Evolutionary conservation across 352 stramenopile species (phyloP).

Genomic region (Phytophthora brassicae): DNA sequence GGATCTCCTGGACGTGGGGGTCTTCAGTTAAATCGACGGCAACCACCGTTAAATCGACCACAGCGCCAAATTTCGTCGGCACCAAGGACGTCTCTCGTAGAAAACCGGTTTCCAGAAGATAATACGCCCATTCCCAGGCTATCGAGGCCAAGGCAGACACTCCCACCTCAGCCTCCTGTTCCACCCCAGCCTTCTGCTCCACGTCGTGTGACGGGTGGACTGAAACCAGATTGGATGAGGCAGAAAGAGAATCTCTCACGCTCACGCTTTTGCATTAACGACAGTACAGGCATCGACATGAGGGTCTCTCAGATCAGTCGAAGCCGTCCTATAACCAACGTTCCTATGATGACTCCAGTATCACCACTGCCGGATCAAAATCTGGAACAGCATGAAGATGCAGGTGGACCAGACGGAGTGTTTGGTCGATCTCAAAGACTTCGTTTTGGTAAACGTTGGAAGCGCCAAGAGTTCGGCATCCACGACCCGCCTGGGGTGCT

Average conservation of each 20-base stretch:
- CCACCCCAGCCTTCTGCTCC: constrained; percentile 5
- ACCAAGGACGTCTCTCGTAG: constrained; percentile 5
- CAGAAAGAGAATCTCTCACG: constrained; percentile 58
- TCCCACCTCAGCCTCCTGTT: constrained; percentile 7
- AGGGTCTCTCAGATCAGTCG: constrained; percentile 45
- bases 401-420: constrained; percentile 50
- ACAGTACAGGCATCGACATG: constrained; percentile 50
- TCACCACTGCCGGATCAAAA: constrained; percentile 9
- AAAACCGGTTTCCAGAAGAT: constrained; percentile 14
- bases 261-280: constrained; percentile 65
- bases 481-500: constrained; percentile 30
- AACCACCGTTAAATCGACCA: constrained; percentile 22
- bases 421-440: constrained; percentile 63
- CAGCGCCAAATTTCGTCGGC: constrained; percentile 12
- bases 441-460: constrained; percentile 63
- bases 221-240: constrained; percentile 78
- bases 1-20: constrained; percentile 22
- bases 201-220: constrained; percentile 31
- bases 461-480: constrained; percentile 47
- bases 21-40: constrained; percentile 23
- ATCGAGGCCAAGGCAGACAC: background rate
- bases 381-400: constrained; percentile 39
- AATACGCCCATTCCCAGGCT: constrained; percentile 37
- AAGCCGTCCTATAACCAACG: constrained; percentile 24
- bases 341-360: constrained; percentile 21